Conservation (phyloP, 345 rosid genomes). For the Passiflora organensis region DNA sequence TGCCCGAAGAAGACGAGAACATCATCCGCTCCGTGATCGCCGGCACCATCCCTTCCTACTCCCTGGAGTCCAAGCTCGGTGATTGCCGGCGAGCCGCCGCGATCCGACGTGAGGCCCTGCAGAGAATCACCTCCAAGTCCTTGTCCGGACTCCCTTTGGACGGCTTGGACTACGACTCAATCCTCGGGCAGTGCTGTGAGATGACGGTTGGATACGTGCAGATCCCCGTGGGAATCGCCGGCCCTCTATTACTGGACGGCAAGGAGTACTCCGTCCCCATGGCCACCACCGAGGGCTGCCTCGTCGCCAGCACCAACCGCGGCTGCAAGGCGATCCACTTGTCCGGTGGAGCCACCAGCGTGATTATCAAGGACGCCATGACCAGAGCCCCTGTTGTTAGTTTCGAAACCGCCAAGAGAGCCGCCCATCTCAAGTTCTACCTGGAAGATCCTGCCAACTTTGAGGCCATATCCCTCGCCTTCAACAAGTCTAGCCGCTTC, state of each 20-base stretch:
- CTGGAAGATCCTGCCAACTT: conserved; percentile 35
- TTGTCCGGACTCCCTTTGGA: conserved; percentile 34
- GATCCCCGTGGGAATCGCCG: conserved; percentile 42
- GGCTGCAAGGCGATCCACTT: conserved; percentile 41
- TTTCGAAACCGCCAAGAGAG: conserved; percentile 31
- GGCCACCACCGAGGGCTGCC: conserved; percentile 48
- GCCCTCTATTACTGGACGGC: conserved; percentile 38
- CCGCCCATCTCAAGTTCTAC: conserved; percentile 33
- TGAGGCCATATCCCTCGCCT: conserved; percentile 15
- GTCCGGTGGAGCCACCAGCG: conserved; percentile 41
- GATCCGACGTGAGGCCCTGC: conserved; percentile 36
- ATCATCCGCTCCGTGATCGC: conserved; percentile 30
- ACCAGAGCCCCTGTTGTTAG: conserved; percentile 39
- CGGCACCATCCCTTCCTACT: conserved; percentile 32
- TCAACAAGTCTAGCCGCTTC: conserved; percentile 37
- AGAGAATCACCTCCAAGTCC: conserved; percentile 29
- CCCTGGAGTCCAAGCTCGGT: conserved; percentile 40
- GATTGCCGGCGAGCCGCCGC: conserved; percentile 35
- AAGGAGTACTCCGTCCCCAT: conserved; percentile 37
- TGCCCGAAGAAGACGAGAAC: conserved; percentile 24
- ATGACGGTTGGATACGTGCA: conserved; percentile 46
- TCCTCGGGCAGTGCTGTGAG: conserved; percentile 46
- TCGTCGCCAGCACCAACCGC: conserved; percentile 44
- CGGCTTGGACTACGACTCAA: conserved; percentile 34
- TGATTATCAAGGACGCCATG: conserved; percentile 37